Evolutionary conservation across 2,329 filamentous ascomycete genomes (phyloP).

Genomic region (Apiospora phragmitis): DNA sequence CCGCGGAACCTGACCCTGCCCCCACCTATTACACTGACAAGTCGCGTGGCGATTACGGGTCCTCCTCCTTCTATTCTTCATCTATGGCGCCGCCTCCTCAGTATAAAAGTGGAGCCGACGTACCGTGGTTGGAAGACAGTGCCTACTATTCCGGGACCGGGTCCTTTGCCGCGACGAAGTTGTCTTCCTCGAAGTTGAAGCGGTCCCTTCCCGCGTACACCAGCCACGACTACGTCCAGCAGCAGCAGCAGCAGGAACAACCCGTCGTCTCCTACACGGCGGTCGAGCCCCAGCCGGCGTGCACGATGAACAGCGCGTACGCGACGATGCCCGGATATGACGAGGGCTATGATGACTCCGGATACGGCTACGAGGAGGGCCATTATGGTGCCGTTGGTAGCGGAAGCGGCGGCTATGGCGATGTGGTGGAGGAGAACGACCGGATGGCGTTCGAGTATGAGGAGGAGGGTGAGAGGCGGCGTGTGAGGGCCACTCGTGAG

Average conservation of each 20-base stretch:
- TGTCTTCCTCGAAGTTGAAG: not conserved
- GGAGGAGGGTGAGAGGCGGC: not conserved
- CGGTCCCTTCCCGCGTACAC: not conserved
- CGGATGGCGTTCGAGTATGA: not conserved
- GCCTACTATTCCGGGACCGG: not conserved
- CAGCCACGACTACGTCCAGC: not conserved
- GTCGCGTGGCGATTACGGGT: not conserved
- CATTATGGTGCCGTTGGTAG: not conserved
- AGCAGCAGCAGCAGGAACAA: too few relatives aligned
- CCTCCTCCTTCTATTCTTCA: not conserved
- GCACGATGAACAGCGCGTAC: not conserved
- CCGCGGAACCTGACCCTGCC: not conserved
- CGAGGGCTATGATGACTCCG: too few relatives aligned
- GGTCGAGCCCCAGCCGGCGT: not conserved
- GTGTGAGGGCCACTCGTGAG: not conserved
- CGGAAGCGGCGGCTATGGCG: not conserved
- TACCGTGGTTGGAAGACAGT: not conserved
- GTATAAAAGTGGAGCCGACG: not conserved
- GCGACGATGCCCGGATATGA: not conserved
- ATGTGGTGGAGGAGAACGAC: not conserved
- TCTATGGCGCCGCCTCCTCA: not conserved
- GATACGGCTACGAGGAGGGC: not conserved
- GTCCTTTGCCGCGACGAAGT: not conserved
- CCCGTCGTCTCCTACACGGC: not conserved
- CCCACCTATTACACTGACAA: not conserved